Evolutionary conservation across 805 yeast species (phyloP), one percentile per base, ranked within the genome.

Genomic region (Pichia cephalocereana): DNA sequence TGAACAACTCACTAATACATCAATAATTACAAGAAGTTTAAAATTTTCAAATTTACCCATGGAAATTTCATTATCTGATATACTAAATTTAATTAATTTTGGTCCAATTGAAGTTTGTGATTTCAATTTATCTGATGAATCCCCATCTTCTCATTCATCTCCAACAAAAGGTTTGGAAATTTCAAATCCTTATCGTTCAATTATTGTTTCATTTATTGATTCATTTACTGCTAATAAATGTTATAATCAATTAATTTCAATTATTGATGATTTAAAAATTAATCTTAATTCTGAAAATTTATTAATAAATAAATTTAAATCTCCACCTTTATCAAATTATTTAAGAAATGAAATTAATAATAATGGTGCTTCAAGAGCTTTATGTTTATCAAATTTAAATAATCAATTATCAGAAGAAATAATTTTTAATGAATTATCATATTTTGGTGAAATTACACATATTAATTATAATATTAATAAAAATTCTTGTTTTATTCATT

Each of bases 51-150:
- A 62, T 40, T 38, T 62, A 9, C 48, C 53, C 3, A 27, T 50
- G 14, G 52, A 55, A 42, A 46, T 59, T 8, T 43, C 49, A 34
- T 45, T 58, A 12, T 51, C 50, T 15, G 57, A 59, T 5, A 45
- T 62, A 11, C 60, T 79, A 40, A 71, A 76, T 42, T 62, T 66
- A 32, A 69, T 82, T 10, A 76, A 75, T 40, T 70, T 60, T 58
- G 86, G 85, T 4, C 84, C 86, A 0, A 70, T 83, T 36, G 89
- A 83, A 60, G 76, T 76, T 55, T 70, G 79, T 51, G 70, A 72
- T 47, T 59, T 76, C 49, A 64, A 60, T 17, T 10, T 36, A 8
- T 39, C 18, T 9, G 43, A 38, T 19, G 64, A 60, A 17, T 10
- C 36, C 1, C 36, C 30, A n/a, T 39, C 38, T 10, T 10, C 34